Base-by-base conservation (phyloP, 208 protist species). In the Trypanosoma avium region DNA sequence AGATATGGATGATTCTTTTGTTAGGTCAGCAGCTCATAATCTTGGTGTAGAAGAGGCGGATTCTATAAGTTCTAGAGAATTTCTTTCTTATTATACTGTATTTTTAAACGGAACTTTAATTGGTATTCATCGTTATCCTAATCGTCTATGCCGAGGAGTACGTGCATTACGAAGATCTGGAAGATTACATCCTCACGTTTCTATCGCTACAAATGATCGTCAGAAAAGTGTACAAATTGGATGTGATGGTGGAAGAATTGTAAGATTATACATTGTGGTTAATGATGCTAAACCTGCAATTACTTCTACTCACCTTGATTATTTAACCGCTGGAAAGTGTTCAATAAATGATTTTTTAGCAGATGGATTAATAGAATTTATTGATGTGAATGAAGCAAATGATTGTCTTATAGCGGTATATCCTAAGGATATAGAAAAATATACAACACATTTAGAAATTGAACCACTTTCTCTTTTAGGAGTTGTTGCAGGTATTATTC, bases 361-460 rank as follows among this genome's bases (percentile, higher is more conserved):
- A 6, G 73, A 97, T 12, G 97, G 98, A 19, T 73, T 98, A 3
- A 75, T 99, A 17, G 99, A 99, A 75, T 99, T 98, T 73, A 76
- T 99, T 8, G 99, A 99, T 70, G 98, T 99, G 0, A 99, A 99
- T 76, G 99, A 99, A 84, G 97, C 99, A 26, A 99, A 99, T 67
- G 96, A 99, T 63, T 95, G 82, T 35, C 79, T 98, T 29, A 98
- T 99, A 61, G 97, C 98, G 0, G 74, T 99, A 21, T 97, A 94
- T 68, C 88, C 97, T 24, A 50, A 70, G 3, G 84, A 97, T 35
- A 94, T 99, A 53, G 77, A 71, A 15, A 36, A 33, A 7, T 75
- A 92, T 46, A 96, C 92, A 9, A 98, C 97, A 5, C 97, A 98
- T 62, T 56, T 97, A 15, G 94, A 98, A 61, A 86, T 97, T 53